These are phyloP conservation scores for Pichia phayaonensis DNA, from an alignment of 805 yeast species.

Conservation along the genomic window DNA sequence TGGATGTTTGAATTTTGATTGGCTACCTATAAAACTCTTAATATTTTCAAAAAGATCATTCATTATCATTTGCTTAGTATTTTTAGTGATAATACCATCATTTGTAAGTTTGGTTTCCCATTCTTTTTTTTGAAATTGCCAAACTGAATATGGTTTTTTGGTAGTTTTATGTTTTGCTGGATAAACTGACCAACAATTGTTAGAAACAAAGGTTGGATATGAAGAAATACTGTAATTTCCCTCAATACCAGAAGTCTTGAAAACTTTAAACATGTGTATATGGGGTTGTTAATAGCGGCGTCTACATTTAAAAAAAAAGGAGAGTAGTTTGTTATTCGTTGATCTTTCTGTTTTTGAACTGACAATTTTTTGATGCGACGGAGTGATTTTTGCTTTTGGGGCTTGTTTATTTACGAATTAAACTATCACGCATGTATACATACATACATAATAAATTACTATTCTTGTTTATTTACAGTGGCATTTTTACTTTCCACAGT, in stretches of 20 bases:
- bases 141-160: constrained; percentile 66
- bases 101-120: constrained; percentile 50
- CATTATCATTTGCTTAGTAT: constrained; percentile 40
- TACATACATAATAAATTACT: too few species aligned
- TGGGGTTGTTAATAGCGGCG: neutral
- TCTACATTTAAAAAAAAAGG: neutral
- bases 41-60: constrained; percentile 62
- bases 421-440: too few species aligned
- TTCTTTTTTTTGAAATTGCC: constrained; percentile 75
- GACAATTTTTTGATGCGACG: neutral
- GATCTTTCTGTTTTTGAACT: neutral
- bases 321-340: neutral
- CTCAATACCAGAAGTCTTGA: constrained; percentile 53
- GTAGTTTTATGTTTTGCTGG: constrained; percentile 70
- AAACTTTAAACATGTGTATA: constrained; percentile 41
- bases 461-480: neutral
- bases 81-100: constrained; percentile 41
- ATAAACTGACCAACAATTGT: constrained; percentile 79
- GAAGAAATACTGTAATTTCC: constrained; percentile 61
- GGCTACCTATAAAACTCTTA: constrained; percentile 57
- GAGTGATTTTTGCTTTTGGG: neutral
- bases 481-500: constrained; percentile 21
- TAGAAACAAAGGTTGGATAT: constrained; percentile 54
- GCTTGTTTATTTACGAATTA: neutral
- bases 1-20: constrained; percentile 86